These are phyloP conservation scores for Colletotrichum sp. DNA, from an alignment of 2,329 filamentous ascomycete genomes.

Conservation along the genomic window DNA sequence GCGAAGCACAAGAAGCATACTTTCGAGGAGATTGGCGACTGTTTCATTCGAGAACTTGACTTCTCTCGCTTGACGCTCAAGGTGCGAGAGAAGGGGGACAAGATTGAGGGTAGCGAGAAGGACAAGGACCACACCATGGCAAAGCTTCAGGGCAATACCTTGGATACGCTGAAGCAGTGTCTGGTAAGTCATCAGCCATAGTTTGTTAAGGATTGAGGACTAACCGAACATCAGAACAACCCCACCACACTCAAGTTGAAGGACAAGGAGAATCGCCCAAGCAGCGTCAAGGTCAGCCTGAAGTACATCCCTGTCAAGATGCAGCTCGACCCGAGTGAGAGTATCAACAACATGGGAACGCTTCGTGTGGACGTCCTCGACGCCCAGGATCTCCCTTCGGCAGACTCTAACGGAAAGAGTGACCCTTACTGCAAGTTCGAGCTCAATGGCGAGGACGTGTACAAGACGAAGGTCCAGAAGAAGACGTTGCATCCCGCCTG, in stretches of 20 bases:
- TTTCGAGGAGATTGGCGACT: constrained; percentile 94
- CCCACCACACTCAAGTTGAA: constrained; percentile 83
- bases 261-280: constrained; percentile 76
- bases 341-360: constrained; percentile 98
- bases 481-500: constrained; percentile 94
- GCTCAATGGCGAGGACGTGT: constrained; percentile 85
- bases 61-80: constrained; percentile 92
- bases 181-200: constrained; percentile 59
- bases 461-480: constrained; percentile 96
- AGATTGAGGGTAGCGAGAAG: constrained; percentile 64
- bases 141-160: constrained; percentile 81
- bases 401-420: constrained; percentile 94
- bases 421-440: constrained; percentile 97
- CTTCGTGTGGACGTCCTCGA: constrained; percentile 93
- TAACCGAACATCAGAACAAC: constrained; percentile 68
- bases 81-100: constrained; percentile 80
- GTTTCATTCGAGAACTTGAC: constrained; percentile 95
- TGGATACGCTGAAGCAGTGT: constrained; percentile 87
- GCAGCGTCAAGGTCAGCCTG: constrained; percentile 86
- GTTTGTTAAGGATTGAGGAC: not conserved
- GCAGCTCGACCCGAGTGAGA: constrained; percentile 91
- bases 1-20: constrained; percentile 71
- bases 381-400: constrained; percentile 84
- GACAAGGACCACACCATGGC: constrained; percentile 79
- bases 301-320: constrained; percentile 96